Evolutionary conservation across 495 filamentous ascomycete species (phyloP).

Genomic region (Penicillium soppii): DNA sequence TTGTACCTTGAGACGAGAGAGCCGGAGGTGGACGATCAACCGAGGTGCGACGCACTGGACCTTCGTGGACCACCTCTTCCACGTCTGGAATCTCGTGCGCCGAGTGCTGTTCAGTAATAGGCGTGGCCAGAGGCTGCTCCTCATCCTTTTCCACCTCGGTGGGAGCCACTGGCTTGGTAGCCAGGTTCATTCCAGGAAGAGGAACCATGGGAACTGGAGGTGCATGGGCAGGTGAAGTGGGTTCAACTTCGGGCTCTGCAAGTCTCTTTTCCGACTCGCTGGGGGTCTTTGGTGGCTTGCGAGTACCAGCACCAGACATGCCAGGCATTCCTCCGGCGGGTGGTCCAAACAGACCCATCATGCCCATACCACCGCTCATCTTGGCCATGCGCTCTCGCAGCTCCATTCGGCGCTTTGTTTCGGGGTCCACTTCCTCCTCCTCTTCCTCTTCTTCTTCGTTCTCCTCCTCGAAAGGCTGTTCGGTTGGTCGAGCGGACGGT

Average conservation of each 20-base stretch:
- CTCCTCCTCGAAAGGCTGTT: slow-evolving; percentile 31
- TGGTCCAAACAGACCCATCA: slow-evolving; percentile 89
- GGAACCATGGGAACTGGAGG: slow-evolving; percentile 79
- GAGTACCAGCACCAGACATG: slow-evolving; percentile 38
- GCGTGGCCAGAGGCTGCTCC: slow-evolving; percentile 32
- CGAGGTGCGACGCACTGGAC: slow-evolving; percentile 43
- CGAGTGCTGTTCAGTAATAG: slow-evolving; percentile 43
- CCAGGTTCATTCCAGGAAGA: slow-evolving; percentile 66
- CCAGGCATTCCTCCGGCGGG: slow-evolving; percentile 62
- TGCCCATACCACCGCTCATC: slow-evolving; percentile 97
- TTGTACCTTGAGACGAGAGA: slow-evolving; percentile 53
- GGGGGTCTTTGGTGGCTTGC: slow-evolving; percentile 50
- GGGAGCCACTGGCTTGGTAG: slow-evolving; percentile 35
- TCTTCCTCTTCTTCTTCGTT: slow-evolving; percentile 67
- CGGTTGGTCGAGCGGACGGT: slow-evolving; percentile 14
- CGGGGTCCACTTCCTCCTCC: slow-evolving; percentile 88
- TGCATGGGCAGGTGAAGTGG: slow-evolving; percentile 49
- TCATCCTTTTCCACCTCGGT: slow-evolving; percentile 45
- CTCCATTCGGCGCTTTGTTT: slow-evolving; percentile 82
- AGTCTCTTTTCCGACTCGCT: slow-evolving; percentile 66
- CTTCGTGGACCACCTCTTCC: slow-evolving; percentile 54
- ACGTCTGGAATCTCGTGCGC: slow-evolving; percentile 58
- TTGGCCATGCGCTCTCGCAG: slow-evolving; percentile 94
- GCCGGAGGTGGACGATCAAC: slow-evolving; percentile 44
- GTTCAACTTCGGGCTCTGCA: slow-evolving; percentile 52